Evolutionary conservation across 306 rosid species (phyloP), one percentile per base, ranked within the genome.

Genomic region (Cicer cuneatum): DNA sequence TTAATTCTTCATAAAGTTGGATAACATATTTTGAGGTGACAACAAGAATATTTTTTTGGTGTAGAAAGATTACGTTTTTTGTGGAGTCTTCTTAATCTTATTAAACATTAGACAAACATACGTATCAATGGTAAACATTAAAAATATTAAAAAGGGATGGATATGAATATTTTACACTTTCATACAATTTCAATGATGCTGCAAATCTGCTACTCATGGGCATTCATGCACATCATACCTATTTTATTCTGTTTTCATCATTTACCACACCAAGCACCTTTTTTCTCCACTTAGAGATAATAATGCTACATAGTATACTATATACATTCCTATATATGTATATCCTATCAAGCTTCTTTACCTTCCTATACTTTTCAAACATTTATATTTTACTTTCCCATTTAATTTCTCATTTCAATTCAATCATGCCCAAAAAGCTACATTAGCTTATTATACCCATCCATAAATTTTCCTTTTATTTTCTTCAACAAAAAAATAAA

Each of bases 211-310:
- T 39, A 58, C 57, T 81, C 21, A 60, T 37, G 33, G 69, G 82
- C 78, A 71, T 75, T 82, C 88, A 85, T 62, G 88, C 88, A 72
- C 69, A 51, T 69, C 11, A 64, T 74, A 38, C 88, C 47, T 80
- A 49, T 73, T 78, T 10, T 59, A 59, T 35, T 33, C 11, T 2
- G 8, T 35, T 49, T 59, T 58, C 10, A 58, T 33, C 65, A 58
- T 58, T 58, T 58, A 29, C 64, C 41, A 29, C 6, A 58, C 64
- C 64, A 58, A 58, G 41, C 64, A 58, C 1, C 7, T 40, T 58
- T 58, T 58, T 58, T 33, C 65, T 58, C 18, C 16, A 29, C 41
- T 48, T 48, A 48, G 54, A 1, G 6, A 8, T 45, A 47, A 47
- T 47, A 48, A 48, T n/a, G 9, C 15, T n/a, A 49, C 54, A 49